Base-by-base conservation (phyloP, 257 asterid genomes). In the Rauvolfia tetraphylla region DNA sequence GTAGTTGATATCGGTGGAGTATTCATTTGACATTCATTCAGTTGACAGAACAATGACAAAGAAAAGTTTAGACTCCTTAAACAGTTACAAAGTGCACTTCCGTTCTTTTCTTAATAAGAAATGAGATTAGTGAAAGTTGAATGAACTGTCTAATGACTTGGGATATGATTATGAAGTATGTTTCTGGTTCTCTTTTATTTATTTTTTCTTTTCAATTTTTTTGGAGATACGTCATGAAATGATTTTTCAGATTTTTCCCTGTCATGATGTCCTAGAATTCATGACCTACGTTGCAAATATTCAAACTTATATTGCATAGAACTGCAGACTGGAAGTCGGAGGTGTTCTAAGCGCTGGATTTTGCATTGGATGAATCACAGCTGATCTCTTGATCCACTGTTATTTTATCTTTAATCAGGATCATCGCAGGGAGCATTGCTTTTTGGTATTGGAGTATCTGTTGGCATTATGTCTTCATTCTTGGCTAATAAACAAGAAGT, bases 361-460 rank as follows among this genome's bases (percentile, higher is more conserved):
- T 66, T 66, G 20, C 31, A 25, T 38, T 66, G 7, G 38, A 36
- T 36, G 48, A 61, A 63, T 34, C 5, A 65, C 27, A 65, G 44
- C 71, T 18, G 48, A 34, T 22, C 70, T 34, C 23, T 34, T 44
- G 4, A 38, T 4, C 31, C 17, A 20, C 71, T 36, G 0, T 63
- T 79, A 10, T 81, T 39, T n/a, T 74, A 75, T 79, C 73, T 75
- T 84, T 84, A 49, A 61, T 79, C 97, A 91, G 99, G 97, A 84
- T 81, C 85, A 69, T 79, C 88, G 22, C 80, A 77, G 42, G 85
- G 83, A 66, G 83, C 86, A 48, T 71, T 79, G 56, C 83, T 84
- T 79, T 90, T 92, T 83, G 88, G 84, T 79, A 83, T 89, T 73
- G 99, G 99, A 75, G 74, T 91, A 71, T 85, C 93, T 9, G 69